Evolutionary conservation across 768 basidiomycete genomes (phyloP), one percentile per base, ranked within the genome.

Genomic region (Pleurotus sapidus): DNA sequence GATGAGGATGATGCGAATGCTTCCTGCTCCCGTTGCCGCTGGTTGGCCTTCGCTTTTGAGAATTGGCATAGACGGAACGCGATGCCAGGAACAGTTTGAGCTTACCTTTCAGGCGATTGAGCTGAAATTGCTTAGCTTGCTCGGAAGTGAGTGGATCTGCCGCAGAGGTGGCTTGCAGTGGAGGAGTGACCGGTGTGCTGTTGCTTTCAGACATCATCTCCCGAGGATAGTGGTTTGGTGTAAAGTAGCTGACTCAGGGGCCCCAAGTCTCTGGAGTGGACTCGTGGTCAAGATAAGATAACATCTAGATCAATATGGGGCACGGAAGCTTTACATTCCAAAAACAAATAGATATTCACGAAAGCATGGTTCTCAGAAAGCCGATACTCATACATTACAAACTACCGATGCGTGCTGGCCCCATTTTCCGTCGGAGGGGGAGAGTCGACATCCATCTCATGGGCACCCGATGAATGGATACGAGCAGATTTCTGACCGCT

Each of bases 81-180:
- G 51, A 50, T 23, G 15, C 7, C 6, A 40, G 46, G 6, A 55
- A 17, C 39, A 17, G 37, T 20, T 15, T 56, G 30, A 7, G 50
- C 12, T 45, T 50, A 89, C 90, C 90, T 83, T 81, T 86, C 20
- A 93, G 72, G 54, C 91, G 82, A 64, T 93, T 92, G 43, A 93
- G 77, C 67, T 94, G 91, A 23, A 93, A 77, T 56, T 83, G 81
- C 65, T 82, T 87, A 46, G 83, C 72, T 67, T 89, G 84, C 60
- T 93, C 91, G 12, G 87, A 83, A 6, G 86, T 84, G 30, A 86
- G 60, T 55, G 59, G 73, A n/a, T 72, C 60, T 11, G 63, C 55
- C 14, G 64, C 39, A 15, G 63, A 37, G 43, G 65, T 47, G 39
- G 47, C 7, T 45, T 49, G 50, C 23, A 66, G 65, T 14, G 70